Evolutionary conservation across 768 basidiomycete genomes (phyloP), one percentile per base, ranked within the genome.

Genomic region (Xerocomellus amylosporus): DNA sequence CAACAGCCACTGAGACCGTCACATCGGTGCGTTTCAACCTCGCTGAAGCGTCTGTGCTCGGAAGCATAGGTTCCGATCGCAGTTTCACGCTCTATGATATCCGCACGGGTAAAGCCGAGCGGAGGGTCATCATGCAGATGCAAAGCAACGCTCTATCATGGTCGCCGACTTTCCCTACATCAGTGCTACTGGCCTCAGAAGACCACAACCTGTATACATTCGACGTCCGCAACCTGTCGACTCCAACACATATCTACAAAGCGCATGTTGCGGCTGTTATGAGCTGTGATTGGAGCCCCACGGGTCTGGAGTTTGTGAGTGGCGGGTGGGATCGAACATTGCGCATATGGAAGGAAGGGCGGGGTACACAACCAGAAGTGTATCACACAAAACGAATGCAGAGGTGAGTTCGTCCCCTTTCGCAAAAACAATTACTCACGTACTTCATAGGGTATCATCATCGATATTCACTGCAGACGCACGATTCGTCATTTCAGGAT

Each of bases 351-450:
- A 86, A 86, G 61, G 86, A 92, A 61, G 91, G 88, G 26, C 82
- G 79, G 39, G 94, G 95, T 0, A 83, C 83, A 30, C 79, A 80
- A 8, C 83, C 89, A 15, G 96, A 98, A 68, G 87, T 94, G 8
- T 99, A 98, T 67, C 96, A 98, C 71, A 96, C 94, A 15, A 98
- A 98, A 74, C 90, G 97, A 42, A 99, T 99, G 97, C 97, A 98
- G 71, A 83, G 94, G 91, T 92, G 47, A 37, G 75, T 55, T 19
- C 1, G 10, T 37, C 4, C 2, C 15, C 13, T 43, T 34, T 30
- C 5, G 15, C 15, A 34, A 33, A 37, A 44, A 13, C 20, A 14
- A 49, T 39, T 39, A 28, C 37, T 61, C 36, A 53, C 2, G 15
- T 13, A 15, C 13, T 26, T 19, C 5, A 19, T 24, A 93, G 95